A percentile compares a stretch with the other conserved stretches of the same genome.
Conservation (phyloP, 2,329 filamentous ascomycete species). For the Monilinia aucupariae region DNA sequence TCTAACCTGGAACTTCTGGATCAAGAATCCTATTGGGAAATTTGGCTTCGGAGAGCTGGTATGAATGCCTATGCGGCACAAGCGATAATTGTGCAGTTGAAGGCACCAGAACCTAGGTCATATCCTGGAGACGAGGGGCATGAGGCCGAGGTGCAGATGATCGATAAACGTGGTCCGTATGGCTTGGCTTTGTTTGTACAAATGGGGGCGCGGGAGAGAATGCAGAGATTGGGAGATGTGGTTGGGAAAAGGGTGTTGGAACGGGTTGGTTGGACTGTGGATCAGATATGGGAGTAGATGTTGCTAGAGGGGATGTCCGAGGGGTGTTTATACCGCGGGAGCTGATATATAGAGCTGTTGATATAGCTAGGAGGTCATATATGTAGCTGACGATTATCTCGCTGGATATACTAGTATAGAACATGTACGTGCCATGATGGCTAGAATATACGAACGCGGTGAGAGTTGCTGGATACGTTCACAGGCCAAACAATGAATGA, state of each 20-base stretch:
- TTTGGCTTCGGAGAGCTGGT: conserved; percentile 59
- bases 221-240: conserved; percentile 44
- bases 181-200: conserved; percentile 51
- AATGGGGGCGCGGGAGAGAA: conserved; percentile 49
- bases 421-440: background rate
- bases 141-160: background rate
- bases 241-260: conserved; percentile 50
- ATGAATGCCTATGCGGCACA: conserved; percentile 70
- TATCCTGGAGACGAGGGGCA: conserved; percentile 21
- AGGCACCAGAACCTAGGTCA: conserved; percentile 32
- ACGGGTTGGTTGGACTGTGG: conserved; percentile 47
- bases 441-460: background rate
- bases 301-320: background rate
- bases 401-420: background rate
- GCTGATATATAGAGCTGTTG: background rate
- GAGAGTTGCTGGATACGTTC: background rate
- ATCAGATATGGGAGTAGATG: conserved; percentile 36
- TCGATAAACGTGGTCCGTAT: conserved; percentile 24
- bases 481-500: background rate
- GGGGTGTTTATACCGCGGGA: background rate
- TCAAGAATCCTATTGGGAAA: conserved; percentile 62
- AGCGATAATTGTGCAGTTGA: conserved; percentile 48
- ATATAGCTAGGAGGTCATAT: background rate
- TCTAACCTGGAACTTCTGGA: conserved; percentile 38
- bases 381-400: background rate